Evolutionary conservation across 2,329 filamentous ascomycete genomes (phyloP).

Genomic region (Beauveria sp.): DNA sequence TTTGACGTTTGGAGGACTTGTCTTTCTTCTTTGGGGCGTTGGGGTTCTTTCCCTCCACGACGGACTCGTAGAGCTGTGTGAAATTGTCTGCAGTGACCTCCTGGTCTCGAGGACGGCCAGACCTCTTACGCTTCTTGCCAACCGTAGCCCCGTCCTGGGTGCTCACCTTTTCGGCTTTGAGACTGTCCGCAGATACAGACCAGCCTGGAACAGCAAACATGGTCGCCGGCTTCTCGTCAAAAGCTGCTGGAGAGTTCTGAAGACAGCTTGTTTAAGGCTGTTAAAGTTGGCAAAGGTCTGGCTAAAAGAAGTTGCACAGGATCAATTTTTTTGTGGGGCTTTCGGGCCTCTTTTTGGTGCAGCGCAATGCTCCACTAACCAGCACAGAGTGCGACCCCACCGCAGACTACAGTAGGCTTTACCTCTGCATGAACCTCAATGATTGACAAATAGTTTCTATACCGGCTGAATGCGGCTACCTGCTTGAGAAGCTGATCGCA

Average conservation of each 20-base stretch:
- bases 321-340: constrained; percentile 11
- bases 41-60: constrained; percentile 61
- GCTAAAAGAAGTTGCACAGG: constrained; percentile 5
- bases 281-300: neutral
- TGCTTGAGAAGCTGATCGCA: neutral
- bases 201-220: constrained; percentile 96
- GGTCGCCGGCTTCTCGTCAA: neutral
- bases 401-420: neutral
- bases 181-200: constrained; percentile 65
- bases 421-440: neutral
- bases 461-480: neutral
- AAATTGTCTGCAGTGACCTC: constrained; percentile 63
- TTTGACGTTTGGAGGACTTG: constrained; percentile 27
- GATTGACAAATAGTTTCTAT: neutral
- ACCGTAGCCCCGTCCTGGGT: constrained; percentile 33
- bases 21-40: constrained; percentile 21
- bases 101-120: constrained; percentile 19
- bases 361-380: too few relatives aligned
- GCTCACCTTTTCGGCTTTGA: constrained; percentile 58
- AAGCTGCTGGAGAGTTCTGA: constrained; percentile 3
- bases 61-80: constrained; percentile 67
- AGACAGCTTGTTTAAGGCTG: neutral
- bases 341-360: constrained; percentile 1
- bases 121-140: constrained; percentile 52
- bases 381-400: neutral